Base-by-base conservation (phyloP, 768 basidiomycete genomes). In the Mycena kentingensis region DNA sequence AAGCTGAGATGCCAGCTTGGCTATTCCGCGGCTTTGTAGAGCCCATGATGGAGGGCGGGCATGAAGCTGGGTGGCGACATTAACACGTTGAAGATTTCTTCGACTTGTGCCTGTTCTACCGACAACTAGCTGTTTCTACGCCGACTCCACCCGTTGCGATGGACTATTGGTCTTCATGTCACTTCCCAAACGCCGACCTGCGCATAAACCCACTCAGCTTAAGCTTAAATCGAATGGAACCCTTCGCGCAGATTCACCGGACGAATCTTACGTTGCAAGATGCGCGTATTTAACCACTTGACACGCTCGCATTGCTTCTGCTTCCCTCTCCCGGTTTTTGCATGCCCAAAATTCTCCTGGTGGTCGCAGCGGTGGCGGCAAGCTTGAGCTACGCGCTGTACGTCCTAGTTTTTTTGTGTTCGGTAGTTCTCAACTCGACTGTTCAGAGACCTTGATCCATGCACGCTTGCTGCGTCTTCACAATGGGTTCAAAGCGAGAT, bases 1-100 rank as follows among this genome's bases (percentile, higher is more conserved):
- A 48, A 48, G 57, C 45, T 25, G 58, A 65, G 25, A 46, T 58
- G 19, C 56, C 62, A 5, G 69, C 72, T 2, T 85, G 84, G 85
- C 64, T 66, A 6, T 82, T 87, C 62, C 75, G 84, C 35, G 85
- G 85, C 13, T 84, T 83, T 60, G 76, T 87, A 7, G 84, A 87
- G 51, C 84, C 83, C 2, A 80, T 79, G 78, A 85, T 85, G 79
- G 80, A 79, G 55, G 78, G 81, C 63, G 85, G 85, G 13, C 84
- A 86, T 63, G 78, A 82, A 54, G 53, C 76, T 16, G 81, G 81
- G 4, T 87, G 85, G 84, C 73, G 70, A 60, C 83, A 85, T 67
- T 71, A 55, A 65, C 36, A n/a, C n/a, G n/a, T n/a, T n/a, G n/a
- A n/a, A n/a, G n/a, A n/a, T n/a, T n/a, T n/a, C n/a, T n/a, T n/a